These are phyloP conservation scores for Leptomonas pyrrhocoris DNA, from an alignment of 208 protist species.

Conservation along the genomic window DNA sequence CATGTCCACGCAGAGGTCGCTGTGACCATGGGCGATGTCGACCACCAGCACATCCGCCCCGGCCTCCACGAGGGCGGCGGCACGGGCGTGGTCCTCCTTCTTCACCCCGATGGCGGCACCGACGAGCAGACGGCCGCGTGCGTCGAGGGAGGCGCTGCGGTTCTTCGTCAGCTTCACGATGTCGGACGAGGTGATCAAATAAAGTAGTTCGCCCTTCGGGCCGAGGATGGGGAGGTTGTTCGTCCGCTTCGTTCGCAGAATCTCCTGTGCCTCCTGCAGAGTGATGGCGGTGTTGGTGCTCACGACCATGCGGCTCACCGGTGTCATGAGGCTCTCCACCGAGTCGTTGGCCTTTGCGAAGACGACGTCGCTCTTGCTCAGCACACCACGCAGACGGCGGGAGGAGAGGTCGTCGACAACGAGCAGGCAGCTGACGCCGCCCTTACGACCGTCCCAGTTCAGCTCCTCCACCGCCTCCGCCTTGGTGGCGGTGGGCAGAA, in stretches of 20 bases:
- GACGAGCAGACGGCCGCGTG: constrained; percentile 75
- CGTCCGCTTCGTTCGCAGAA: constrained; percentile 67
- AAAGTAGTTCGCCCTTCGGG: constrained; percentile 59
- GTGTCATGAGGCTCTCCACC: constrained; percentile 75
- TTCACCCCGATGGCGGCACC: constrained; percentile 90
- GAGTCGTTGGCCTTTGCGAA: constrained; percentile 51
- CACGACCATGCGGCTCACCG: constrained; percentile 52
- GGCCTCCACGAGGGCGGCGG: constrained; percentile 62
- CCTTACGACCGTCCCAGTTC: constrained; percentile 78
- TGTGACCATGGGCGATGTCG: constrained; percentile 93
- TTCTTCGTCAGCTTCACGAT: constrained; percentile 84
- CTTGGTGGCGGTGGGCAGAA: constrained; percentile 62
- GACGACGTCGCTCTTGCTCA: constrained; percentile 70
- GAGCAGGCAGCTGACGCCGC: constrained; percentile 81
- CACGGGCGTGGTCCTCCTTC: constrained; percentile 68
- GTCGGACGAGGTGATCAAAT: constrained; percentile 83
- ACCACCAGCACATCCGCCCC: constrained; percentile 89
- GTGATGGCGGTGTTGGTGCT: constrained; percentile 63
- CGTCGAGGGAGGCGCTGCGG: constrained; percentile 71
- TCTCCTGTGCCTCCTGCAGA: constrained; percentile 60
- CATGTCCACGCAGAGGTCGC: constrained; percentile 86
- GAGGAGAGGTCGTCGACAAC: constrained; percentile 58
- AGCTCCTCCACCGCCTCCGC: constrained; percentile 60
- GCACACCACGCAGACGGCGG: constrained; percentile 65
- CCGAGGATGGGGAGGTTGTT: constrained; percentile 76